Percentiles rank a stretch among this genome's conserved stretches.
phyloP scores from a whole-genome alignment of 2,329 filamentous ascomycete species.

The Alternaria triticimaculans region DNA sequence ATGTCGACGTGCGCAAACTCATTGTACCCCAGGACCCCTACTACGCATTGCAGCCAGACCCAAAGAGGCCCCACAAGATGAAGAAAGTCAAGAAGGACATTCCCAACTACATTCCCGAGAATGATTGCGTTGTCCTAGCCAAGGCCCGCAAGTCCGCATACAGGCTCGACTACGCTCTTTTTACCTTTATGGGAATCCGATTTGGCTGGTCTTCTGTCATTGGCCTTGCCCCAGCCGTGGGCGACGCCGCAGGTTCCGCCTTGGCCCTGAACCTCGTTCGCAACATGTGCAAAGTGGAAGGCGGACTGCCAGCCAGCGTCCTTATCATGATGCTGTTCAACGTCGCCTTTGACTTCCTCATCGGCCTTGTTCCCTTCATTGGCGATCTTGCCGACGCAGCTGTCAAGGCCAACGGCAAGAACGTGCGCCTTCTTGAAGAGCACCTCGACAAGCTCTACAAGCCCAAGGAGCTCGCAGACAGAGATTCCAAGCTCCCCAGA shows the following conservation, averaged over 20 bases:
- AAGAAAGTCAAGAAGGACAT: constrained; percentile 87
- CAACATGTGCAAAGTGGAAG: constrained; percentile 75
- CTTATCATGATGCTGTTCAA: constrained; percentile 80
- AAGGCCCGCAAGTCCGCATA: constrained; percentile 87
- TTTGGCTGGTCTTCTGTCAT: constrained; percentile 92
- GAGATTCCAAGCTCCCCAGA: constrained; percentile 24
- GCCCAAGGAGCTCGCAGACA: constrained; percentile 41
- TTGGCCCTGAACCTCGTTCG: constrained; percentile 70
- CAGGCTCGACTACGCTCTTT: constrained; percentile 81
- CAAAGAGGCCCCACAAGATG: constrained; percentile 72
- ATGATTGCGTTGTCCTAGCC: constrained; percentile 83
- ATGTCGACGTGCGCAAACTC: constrained; percentile 1
- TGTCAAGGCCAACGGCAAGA: constrained; percentile 78
- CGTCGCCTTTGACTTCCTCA: constrained; percentile 73
- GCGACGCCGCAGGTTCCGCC: constrained; percentile 51
- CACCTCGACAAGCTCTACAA: constrained; percentile 73
- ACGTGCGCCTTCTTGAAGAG: constrained; percentile 72
- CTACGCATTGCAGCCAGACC: constrained; percentile 81
- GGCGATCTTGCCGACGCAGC: constrained; percentile 78
- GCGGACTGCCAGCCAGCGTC: constrained; percentile 70
- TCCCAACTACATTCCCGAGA: constrained; percentile 79
- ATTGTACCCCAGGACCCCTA: constrained; percentile 75
- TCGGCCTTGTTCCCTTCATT: constrained; percentile 76
- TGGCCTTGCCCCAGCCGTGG: constrained; percentile 80
- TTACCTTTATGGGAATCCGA: constrained; percentile 78